These are phyloP conservation scores for Penicillium goetzii DNA, from an alignment of 495 filamentous ascomycete species.

Conservation along the genomic window DNA sequence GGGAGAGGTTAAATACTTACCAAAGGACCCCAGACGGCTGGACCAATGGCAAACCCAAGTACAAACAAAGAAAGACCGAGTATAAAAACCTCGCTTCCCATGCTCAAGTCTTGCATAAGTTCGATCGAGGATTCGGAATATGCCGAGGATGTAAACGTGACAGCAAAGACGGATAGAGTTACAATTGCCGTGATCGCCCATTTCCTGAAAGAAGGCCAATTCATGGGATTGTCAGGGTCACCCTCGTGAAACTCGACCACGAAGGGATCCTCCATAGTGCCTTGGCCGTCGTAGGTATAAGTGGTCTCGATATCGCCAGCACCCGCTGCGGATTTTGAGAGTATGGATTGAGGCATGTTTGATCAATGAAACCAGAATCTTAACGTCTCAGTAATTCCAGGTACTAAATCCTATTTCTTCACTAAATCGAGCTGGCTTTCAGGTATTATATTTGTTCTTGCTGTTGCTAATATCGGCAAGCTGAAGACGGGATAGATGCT, in stretches of 20 bases:
- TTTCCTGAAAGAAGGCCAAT: neutral
- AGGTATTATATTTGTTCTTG: neutral
- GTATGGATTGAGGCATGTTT: neutral
- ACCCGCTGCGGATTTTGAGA: neutral
- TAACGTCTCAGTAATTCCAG: too few relatives aligned
- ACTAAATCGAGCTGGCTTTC: neutral
- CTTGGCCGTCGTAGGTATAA: neutral
- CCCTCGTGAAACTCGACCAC: neutral
- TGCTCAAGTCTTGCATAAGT: neutral
- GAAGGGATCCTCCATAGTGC: neutral
- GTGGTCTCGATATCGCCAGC: neutral
- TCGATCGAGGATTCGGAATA: neutral
- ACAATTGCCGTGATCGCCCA: neutral
- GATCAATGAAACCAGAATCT: neutral
- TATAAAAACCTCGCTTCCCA: neutral
- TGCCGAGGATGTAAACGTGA: neutral
- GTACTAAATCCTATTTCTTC: neutral
- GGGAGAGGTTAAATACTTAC: neutral
- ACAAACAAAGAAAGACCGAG: neutral
- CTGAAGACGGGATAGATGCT: neutral
- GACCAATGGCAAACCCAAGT: neutral
- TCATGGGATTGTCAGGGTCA: neutral
- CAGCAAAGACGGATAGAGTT: neutral
- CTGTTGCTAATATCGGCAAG: neutral
- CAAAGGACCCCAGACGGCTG: neutral